These are phyloP conservation scores for Leptographium lundbergii DNA, from an alignment of 2,329 filamentous ascomycete species.

Conservation along the genomic window DNA sequence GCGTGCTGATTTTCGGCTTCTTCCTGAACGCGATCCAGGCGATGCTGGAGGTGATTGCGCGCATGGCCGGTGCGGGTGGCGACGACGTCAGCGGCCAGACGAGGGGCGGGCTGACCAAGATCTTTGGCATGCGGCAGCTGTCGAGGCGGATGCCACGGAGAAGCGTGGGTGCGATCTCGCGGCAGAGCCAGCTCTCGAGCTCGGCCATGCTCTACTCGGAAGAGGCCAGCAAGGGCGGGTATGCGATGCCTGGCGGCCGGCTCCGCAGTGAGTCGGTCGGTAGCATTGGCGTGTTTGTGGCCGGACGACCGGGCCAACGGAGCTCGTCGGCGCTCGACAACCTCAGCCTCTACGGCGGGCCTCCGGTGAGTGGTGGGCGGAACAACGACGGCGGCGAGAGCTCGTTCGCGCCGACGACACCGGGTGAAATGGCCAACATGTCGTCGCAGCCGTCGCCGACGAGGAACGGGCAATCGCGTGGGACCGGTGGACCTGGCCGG, in stretches of 20 bases:
- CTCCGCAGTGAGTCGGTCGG: conserved; percentile 49
- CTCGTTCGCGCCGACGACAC: conserved; percentile 60
- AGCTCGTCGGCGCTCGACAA: conserved; percentile 44
- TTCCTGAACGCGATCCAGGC: conserved; percentile 87
- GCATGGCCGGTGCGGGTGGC: conserved; percentile 70
- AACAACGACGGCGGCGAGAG: conserved; percentile 47
- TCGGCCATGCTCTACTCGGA: conserved; percentile 66
- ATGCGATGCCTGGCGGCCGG: conserved; percentile 38
- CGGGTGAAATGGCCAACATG: conserved; percentile 53
- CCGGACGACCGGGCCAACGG: conserved; percentile 28
- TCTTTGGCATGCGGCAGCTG: conserved; percentile 83
- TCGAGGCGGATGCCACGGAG: conserved; percentile 57
- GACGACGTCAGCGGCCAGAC: conserved; percentile 57
- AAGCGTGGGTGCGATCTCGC: conserved; percentile 41
- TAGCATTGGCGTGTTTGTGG: conserved; percentile 39
- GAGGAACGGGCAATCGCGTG: conserved; percentile 25
- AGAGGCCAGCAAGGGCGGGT: conserved; percentile 50
- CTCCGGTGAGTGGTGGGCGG: conserved; percentile 26
- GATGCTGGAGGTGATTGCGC: conserved; percentile 73
- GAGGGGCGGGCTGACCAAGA: conserved; percentile 75
- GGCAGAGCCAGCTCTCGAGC: conserved; percentile 72
- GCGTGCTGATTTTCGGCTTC: conserved; percentile 81
- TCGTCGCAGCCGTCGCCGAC: conserved; percentile 54
- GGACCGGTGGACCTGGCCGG: conserved; percentile 9
- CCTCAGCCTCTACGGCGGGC: conserved; percentile 30